Evolutionary conservation across 768 basidiomycete species (phyloP).

Genomic region (Boletus subcaerulescens): DNA sequence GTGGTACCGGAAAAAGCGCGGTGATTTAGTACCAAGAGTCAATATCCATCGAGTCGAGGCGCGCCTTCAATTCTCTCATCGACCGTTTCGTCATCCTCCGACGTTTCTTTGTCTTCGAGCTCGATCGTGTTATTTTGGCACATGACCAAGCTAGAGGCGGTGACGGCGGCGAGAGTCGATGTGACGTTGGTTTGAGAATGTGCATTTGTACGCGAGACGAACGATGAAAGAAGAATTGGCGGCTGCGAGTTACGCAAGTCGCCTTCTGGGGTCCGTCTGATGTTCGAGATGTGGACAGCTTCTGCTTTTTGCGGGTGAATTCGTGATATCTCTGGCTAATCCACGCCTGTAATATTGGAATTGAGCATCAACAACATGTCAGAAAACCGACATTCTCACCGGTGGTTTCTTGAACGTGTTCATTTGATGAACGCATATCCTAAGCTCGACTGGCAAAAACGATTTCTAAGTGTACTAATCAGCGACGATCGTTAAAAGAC

Average conservation of each 20-base stretch:
- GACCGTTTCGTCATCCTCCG: slow-evolving; percentile 8
- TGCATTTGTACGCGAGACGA: background rate
- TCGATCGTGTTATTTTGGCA: slow-evolving; percentile 17
- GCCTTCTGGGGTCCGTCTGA: background rate
- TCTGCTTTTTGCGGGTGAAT: background rate
- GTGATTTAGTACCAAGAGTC: slow-evolving; percentile 3
- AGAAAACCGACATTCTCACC: slow-evolving; percentile 1
- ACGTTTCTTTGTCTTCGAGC: slow-evolving; percentile 2
- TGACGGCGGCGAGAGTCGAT: background rate
- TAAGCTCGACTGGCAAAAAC: background rate
- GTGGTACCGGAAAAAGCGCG: slow-evolving; percentile 1
- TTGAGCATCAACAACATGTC: background rate
- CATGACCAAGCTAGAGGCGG: slow-evolving; percentile 14
- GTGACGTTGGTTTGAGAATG: background rate
- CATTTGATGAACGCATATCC: background rate
- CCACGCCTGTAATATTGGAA: slow-evolving; percentile 4
- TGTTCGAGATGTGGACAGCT: background rate
- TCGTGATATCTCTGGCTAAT: background rate
- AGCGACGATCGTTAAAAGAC: background rate
- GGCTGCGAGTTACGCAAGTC: background rate
- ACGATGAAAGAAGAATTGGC: slow-evolving; percentile 1
- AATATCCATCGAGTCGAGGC: slow-evolving; percentile 12
- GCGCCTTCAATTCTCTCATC: slow-evolving; percentile 7
- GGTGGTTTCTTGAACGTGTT: background rate
- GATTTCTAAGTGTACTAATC: slow-evolving; percentile 5